Base-by-base conservation (phyloP, 768 basidiomycete genomes). In the Boletus subparvulus region DNA sequence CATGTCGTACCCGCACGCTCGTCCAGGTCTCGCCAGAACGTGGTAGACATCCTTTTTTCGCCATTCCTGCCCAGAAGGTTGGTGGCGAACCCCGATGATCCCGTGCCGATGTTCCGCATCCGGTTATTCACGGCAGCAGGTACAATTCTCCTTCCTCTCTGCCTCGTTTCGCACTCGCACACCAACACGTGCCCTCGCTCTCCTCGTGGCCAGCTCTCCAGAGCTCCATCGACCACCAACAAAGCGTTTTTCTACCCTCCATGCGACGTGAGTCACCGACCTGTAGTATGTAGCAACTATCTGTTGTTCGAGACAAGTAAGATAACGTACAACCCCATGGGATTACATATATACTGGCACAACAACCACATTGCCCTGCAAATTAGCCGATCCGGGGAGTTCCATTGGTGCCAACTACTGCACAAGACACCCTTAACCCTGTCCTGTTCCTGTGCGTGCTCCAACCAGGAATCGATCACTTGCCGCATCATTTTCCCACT, bases 61-160 rank as follows among this genome's bases (percentile, higher is more conserved):
- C 58, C 2, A 53, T 30, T 54, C 14, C 8, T 41, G 19, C 59
- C 65, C 65, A 54, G 41, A 45, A 49, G 30, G 37, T 6, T 56
- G 61, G 55, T 41, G 41, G 35, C 19, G 47, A 48, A 6, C 32
- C 46, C 59, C 59, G 57, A 42, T 52, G 61, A 56, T 65, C 56
- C 56, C 66, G 66, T 53, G 46, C 66, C 64, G 61, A 58, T 46
- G 46, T 60, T 58, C 66, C 66, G 66, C 54, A 48, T 42, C 52
- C 58, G 59, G 43, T 50, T 57, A 37, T 58, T 50, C 58, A 63
- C 64, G 64, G 44, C 47, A 51, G 53, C 50, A 55, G 21, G 54
- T 33, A 50, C 52, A 8, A 24, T 16, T 11, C 32, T 11, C 13
- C 28, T 28, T 28, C 26, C 40, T 37, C 40, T 37, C 16, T 48